A percentile compares a stretch with the other conserved stretches of the same genome.
phyloP scores from a whole-genome alignment of 2,329 filamentous ascomycete species.

The Fusarium algeriense region DNA sequence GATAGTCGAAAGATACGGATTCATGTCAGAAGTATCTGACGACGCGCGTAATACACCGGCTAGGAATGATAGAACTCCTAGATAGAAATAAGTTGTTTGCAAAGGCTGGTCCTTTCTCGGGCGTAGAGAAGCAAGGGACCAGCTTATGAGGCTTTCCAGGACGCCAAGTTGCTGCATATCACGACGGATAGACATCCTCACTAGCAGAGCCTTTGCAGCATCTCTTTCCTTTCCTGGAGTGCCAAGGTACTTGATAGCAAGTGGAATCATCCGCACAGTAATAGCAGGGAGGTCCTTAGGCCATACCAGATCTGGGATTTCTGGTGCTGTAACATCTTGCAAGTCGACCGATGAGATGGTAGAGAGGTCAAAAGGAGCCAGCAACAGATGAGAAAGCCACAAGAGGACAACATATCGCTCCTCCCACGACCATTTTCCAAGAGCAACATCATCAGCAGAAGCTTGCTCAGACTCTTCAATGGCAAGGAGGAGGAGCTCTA shows the following conservation, averaged over 20 bases:
- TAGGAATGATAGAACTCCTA: constrained; percentile 84
- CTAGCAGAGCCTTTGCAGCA: constrained; percentile 85
- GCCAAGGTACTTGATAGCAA: constrained; percentile 78
- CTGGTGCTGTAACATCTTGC: constrained; percentile 59
- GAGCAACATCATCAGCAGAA: constrained; percentile 30
- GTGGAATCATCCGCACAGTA: constrained; percentile 74
- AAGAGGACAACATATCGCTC: constrained; percentile 88
- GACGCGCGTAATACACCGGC: constrained; percentile 78
- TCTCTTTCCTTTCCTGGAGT: constrained; percentile 88
- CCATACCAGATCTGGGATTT: constrained; percentile 65
- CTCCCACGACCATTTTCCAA: constrained; percentile 76
- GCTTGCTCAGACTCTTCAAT: constrained; percentile 71
- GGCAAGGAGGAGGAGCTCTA: constrained; percentile 82
- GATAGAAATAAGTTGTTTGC: constrained; percentile 76
- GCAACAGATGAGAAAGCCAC: constrained; percentile 86
- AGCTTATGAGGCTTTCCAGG: constrained; percentile 74
- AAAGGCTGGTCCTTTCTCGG: constrained; percentile 54
- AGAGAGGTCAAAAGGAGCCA: constrained; percentile 90
- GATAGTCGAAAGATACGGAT: constrained; percentile 72
- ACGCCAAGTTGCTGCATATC: constrained; percentile 89
- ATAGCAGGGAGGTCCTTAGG: constrained; percentile 75
- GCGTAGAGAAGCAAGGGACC: constrained; percentile 74
- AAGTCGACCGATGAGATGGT: constrained; percentile 78
- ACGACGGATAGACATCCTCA: constrained; percentile 82
- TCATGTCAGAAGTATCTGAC: constrained; percentile 80